phyloP scores from a whole-genome alignment of 129 eudicot genomes.

The Apium graveolens region DNA sequence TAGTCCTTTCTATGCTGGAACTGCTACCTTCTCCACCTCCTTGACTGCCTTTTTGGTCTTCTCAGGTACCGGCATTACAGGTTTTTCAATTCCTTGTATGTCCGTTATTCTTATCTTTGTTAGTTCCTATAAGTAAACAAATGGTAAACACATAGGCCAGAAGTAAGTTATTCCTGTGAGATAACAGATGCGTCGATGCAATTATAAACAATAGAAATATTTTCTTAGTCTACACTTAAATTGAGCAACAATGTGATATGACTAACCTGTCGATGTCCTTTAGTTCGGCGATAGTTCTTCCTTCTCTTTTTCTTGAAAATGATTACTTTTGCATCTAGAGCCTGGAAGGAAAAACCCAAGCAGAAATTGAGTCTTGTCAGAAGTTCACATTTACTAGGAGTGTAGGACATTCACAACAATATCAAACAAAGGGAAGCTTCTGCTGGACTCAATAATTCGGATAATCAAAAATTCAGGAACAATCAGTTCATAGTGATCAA shows the following conservation, averaged over 20 bases:
- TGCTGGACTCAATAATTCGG: background rate
- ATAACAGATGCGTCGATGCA: background rate
- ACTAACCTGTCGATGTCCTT: conserved; percentile 92
- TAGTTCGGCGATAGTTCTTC: conserved; percentile 89
- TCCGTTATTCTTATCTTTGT: conserved; percentile 81
- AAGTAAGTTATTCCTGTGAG: background rate
- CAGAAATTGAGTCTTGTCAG: background rate
- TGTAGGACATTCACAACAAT: conserved; percentile 3
- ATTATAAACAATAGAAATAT: too few relatives aligned
- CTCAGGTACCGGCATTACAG: conserved; percentile 25
- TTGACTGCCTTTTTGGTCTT: conserved; percentile 28
- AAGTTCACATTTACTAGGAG: background rate
- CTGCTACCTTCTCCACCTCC: conserved; percentile 46
- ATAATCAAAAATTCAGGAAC: background rate
- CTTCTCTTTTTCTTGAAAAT: conserved; percentile 95
- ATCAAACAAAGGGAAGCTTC: background rate
- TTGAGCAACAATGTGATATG: background rate
- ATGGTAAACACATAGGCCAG: background rate
- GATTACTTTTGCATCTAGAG: conserved; percentile 93
- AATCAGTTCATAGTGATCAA: background rate
- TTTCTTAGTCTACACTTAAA: too few relatives aligned
- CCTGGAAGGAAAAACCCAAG: conserved; percentile 28
- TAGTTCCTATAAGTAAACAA: conserved; percentile 42
- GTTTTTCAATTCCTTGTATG: conserved; percentile 83
- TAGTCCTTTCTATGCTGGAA: conserved; percentile 41